Conservation (phyloP, 495 filamentous ascomycete species). For the Neurospora cerealis region DNA sequence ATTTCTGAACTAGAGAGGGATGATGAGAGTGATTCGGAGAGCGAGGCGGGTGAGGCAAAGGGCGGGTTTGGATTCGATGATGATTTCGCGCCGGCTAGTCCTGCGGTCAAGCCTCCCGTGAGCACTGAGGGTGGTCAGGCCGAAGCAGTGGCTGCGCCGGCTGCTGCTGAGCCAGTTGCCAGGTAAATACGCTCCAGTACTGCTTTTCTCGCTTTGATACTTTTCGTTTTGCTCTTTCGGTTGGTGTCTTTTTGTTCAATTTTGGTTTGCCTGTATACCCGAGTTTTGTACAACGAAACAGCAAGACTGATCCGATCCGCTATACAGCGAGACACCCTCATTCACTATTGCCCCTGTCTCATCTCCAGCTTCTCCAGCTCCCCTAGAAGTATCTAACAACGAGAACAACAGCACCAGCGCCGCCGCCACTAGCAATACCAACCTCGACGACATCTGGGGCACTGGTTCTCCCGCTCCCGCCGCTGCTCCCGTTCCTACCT, state of each 20-base stretch:
- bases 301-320: background rate
- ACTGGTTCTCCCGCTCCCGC: constrained; percentile 2
- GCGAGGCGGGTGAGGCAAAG: constrained; percentile 63
- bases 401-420: constrained; percentile 7
- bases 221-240: background rate
- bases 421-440: background rate
- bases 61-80: constrained; percentile 95
- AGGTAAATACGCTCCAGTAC: constrained; percentile 12
- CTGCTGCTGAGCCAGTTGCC: constrained; percentile 9
- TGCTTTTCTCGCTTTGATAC: background rate
- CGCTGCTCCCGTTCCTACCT: background rate
- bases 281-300: background rate
- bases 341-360: background rate
- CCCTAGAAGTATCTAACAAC: constrained; percentile 5
- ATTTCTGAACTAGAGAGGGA: constrained; percentile 77
- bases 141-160: constrained; percentile 1
- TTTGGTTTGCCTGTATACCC: constrained; percentile 1
- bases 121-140: constrained; percentile 11
- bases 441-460: constrained; percentile 25
- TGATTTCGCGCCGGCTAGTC: constrained; percentile 70
- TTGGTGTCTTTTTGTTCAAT: background rate
- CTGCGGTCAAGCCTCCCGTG: constrained; percentile 33
- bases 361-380: constrained; percentile 9
- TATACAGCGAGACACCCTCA: constrained; percentile 15
- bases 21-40: constrained; percentile 59